Conservation (phyloP, 202 grass and related monocot genomes). For the Dendrocalamus latiflorus region DNA sequence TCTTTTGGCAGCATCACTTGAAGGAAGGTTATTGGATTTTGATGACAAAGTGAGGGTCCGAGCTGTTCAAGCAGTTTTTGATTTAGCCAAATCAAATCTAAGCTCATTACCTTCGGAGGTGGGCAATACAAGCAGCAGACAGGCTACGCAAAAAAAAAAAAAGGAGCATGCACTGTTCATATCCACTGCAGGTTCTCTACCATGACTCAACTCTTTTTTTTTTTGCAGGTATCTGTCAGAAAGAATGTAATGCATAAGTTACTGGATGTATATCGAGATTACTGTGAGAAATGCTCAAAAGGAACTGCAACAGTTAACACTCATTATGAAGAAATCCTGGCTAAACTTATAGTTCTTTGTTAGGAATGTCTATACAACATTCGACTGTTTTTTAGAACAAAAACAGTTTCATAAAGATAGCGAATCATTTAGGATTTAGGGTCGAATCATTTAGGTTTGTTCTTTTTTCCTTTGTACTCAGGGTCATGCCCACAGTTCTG, state of each 20-base stretch:
- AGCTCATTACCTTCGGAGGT: too few relatives aligned
- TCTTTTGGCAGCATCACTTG: too few relatives aligned
- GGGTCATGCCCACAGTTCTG: not conserved
- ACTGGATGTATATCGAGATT: slow-evolving; percentile 71
- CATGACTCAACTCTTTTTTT: slow-evolving; percentile 13
- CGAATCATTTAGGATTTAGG: slow-evolving; percentile 84
- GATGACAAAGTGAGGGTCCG: too few relatives aligned
- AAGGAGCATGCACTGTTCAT: too few relatives aligned
- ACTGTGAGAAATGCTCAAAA: slow-evolving; percentile 81
- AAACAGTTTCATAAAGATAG: slow-evolving; percentile 77
- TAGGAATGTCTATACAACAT: too few relatives aligned
- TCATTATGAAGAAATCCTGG: slow-evolving; percentile 84
- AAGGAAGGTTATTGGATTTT: too few relatives aligned
- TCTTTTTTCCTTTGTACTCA: not conserved
- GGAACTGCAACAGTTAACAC: slow-evolving; percentile 44
- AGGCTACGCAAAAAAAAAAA: too few relatives aligned
- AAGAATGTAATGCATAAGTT: slow-evolving; percentile 82
- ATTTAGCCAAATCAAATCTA: too few relatives aligned
- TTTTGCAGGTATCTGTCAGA: slow-evolving; percentile 74
- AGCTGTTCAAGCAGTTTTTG: too few relatives aligned
- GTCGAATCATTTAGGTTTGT: slow-evolving; percentile 71
- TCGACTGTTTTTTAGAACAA: too few relatives aligned
- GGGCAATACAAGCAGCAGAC: too few relatives aligned
- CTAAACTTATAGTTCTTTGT: slow-evolving; percentile 65
- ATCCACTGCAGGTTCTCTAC: not conserved